These are phyloP conservation scores for Dryas integrifolia DNA, from an alignment of 331 rosid genomes.

Conservation along the genomic window DNA sequence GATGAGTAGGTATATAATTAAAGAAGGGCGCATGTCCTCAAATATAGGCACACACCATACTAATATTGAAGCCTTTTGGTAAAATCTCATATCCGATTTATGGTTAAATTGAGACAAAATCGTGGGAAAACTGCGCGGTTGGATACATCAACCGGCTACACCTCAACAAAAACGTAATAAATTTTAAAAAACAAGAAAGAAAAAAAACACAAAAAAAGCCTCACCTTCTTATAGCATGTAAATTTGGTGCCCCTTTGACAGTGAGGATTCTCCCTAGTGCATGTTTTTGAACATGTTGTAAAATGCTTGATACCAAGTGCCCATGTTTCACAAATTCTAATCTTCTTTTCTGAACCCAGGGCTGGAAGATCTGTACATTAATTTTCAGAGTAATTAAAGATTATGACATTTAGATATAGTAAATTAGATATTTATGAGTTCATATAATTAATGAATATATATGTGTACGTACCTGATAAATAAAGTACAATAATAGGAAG, in stretches of 20 bases:
- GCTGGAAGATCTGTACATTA: constrained; percentile 46
- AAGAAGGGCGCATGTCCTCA: too few relatives aligned
- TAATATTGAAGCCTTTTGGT: too few relatives aligned
- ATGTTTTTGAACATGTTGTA: constrained; percentile 53
- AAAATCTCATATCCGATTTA: too few relatives aligned
- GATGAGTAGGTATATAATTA: too few relatives aligned
- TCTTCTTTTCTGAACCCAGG: constrained; percentile 61
- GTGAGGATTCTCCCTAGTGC: constrained; percentile 58
- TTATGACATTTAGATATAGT: too few relatives aligned
- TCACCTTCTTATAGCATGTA: constrained; percentile 50
- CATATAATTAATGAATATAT: not conserved
- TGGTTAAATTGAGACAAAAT: too few relatives aligned
- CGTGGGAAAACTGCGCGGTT: too few relatives aligned
- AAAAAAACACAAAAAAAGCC: not conserved
- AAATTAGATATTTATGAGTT: too few relatives aligned
- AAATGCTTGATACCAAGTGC: constrained; percentile 47
- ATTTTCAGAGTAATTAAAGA: not conserved
- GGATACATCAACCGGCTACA: not conserved
- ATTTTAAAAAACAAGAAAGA: not conserved
- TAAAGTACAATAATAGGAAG: constrained; percentile 52
- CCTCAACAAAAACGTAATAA: not conserved
- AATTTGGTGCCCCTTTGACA: constrained; percentile 56
- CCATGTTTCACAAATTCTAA: constrained; percentile 56
- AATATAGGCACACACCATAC: not conserved
- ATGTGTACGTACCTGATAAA: constrained; percentile 49